These are phyloP conservation scores for Acer negundo DNA, from an alignment of 345 rosid species.

Conservation along the genomic window DNA sequence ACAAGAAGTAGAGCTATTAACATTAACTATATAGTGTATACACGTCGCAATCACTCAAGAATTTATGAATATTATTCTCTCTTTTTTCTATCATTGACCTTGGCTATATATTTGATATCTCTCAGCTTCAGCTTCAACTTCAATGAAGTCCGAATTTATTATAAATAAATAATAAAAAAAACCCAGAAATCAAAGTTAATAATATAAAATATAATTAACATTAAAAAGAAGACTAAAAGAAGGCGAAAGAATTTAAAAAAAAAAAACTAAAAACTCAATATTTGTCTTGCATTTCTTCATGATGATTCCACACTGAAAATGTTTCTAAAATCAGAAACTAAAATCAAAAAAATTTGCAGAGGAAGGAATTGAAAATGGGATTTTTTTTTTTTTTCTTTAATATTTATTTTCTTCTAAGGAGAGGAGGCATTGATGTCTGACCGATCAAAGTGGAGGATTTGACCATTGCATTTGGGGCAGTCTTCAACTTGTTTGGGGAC, in stretches of 20 bases:
- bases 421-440: slow-evolving; percentile 43
- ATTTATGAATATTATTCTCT: slow-evolving; percentile 14
- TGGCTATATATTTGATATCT: background rate
- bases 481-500: slow-evolving; percentile 74
- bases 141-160: background rate
- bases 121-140: background rate
- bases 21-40: background rate
- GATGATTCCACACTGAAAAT: slow-evolving; percentile 36
- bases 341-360: background rate
- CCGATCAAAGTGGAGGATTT: slow-evolving; percentile 80
- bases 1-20: background rate
- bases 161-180: no score
- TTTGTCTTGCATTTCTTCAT: slow-evolving; percentile 33
- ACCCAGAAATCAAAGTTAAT: background rate
- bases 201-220: background rate
- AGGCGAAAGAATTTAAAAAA: background rate
- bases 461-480: slow-evolving; percentile 85
- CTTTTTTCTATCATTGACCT: slow-evolving; percentile 15
- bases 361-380: background rate
- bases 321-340: slow-evolving; percentile 3
- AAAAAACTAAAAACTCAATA: slow-evolving; percentile 12
- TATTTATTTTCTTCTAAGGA: background rate
- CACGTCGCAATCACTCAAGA: slow-evolving; percentile 25
- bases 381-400: background rate
- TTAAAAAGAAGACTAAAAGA: background rate